These are phyloP conservation scores for Coemansia sp. DNA, from an alignment of 192 early-diverging fungal genomes.

Conservation along the genomic window DNA sequence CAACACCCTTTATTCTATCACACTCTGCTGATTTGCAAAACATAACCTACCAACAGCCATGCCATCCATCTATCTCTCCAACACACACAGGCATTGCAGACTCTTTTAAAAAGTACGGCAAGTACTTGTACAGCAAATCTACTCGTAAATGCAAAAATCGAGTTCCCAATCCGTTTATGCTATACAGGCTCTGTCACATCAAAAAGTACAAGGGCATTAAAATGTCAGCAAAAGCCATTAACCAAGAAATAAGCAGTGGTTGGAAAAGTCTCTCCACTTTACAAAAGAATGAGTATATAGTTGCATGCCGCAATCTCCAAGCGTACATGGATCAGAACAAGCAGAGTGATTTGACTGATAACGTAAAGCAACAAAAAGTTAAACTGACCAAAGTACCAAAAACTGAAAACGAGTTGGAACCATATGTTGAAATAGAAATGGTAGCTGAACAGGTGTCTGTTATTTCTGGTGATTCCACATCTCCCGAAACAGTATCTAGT, in stretches of 20 bases:
- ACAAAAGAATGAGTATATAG: constrained; percentile 5
- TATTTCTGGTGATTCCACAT: too few species aligned
- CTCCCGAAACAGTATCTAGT: too few species aligned
- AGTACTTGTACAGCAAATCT: constrained; percentile 4
- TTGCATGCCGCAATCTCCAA: constrained; percentile 12
- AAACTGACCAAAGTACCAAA: neutral
- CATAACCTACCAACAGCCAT: neutral
- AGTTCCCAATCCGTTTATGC: constrained; percentile 35
- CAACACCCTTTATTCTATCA: neutral
- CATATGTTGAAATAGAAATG: too few species aligned
- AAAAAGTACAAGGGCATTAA: constrained; percentile 18
- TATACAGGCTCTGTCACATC: constrained; percentile 18
- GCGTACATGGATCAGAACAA: constrained; percentile 1
- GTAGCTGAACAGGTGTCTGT: too few species aligned
- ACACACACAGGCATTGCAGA: neutral
- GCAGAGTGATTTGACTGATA: neutral
- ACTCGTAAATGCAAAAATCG: constrained; percentile 11
- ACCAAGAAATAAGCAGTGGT: neutral
- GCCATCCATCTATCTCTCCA: neutral
- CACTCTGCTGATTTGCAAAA: neutral
- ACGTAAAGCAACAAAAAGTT: neutral
- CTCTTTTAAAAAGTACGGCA: neutral
- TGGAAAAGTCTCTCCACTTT: constrained; percentile 3
- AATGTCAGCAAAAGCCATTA: constrained; percentile 13
- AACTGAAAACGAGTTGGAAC: neutral